A percentile compares a stretch with the other conserved stretches of the same genome.
phyloP scores from a whole-genome alignment of 1,284 basidiomycete species.

The Coniferiporia weirii region DNA sequence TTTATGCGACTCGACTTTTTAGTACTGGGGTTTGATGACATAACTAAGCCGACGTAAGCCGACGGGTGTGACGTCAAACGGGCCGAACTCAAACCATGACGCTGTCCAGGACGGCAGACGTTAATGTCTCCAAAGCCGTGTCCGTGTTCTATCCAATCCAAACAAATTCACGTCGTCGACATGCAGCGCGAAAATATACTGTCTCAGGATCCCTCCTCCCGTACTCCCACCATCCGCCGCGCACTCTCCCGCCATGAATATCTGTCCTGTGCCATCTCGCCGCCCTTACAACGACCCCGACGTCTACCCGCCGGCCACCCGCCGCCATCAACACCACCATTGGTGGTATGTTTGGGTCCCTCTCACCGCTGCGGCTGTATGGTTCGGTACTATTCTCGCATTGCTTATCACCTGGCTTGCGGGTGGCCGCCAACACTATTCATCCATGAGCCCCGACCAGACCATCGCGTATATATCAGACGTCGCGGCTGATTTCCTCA shows the following conservation, averaged over 20 bases:
- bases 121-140: too few relatives aligned
- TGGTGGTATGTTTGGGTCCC: slow-evolving; percentile 55
- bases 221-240: too few relatives aligned
- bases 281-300: neutral
- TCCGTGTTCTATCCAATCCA: too few relatives aligned
- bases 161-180: neutral
- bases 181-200: neutral
- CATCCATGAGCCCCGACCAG: slow-evolving; percentile 38
- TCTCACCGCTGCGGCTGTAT: slow-evolving; percentile 50
- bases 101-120: too few relatives aligned
- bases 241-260: too few relatives aligned
- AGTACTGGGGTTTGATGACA: too few relatives aligned
- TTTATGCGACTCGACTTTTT: too few relatives aligned
- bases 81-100: too few relatives aligned
- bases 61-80: too few relatives aligned
- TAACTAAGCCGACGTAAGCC: too few relatives aligned
- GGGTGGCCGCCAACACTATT: slow-evolving; percentile 43
- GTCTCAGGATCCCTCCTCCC: too few relatives aligned
- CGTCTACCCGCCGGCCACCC: neutral
- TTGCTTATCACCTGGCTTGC: slow-evolving; percentile 65
- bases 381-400: slow-evolving; percentile 59
- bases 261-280: neutral
- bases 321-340: slow-evolving; percentile 7
- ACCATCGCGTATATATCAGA: slow-evolving; percentile 70
- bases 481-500: slow-evolving; percentile 61